Evolutionary conservation across 139 green algal species (phyloP), one percentile per base, ranked within the genome.

Genomic region (Mesotaenium endlicherianum): DNA sequence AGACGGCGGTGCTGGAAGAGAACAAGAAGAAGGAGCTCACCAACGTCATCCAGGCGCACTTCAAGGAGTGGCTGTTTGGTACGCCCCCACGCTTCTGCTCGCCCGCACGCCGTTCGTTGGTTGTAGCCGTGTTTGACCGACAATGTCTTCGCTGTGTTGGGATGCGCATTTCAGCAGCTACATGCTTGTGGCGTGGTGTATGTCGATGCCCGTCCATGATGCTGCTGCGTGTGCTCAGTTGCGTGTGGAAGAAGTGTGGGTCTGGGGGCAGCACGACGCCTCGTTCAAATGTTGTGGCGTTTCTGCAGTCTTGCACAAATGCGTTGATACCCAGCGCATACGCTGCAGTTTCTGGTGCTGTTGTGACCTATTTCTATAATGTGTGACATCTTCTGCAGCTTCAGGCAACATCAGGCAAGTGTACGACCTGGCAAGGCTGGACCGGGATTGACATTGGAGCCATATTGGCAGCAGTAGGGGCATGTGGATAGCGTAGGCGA

Each of bases 341-440:
- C 34, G 14, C 11, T 75, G 8, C 38, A 16, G 11, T 75, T 75
- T 75, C 11, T 64, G 26, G 26, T 64, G 20, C 53, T 64, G 20
- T 64, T 64, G 20, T 64, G 53, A 64, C 41, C 41, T 47, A 58
- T 26, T 6, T 47, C 41, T 5, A 6, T 75, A 1, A 1, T 75
- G 1, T n/a, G 17, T 58, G 3, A 2, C 4, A 20, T 5, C 20
- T 70, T 34, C 2, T 81, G 53, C 83, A 88, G 78, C 58, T 42
- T 88, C 83, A 14, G 83, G 83, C 26, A 88, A 88, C 55, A 86
- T 88, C 17, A 60, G 84, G 42, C 84, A 89, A 49, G 81, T 89
- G 44, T 97, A 96, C 64, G 94, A 97, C 84, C 87, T 97, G 17
- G 93, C 93, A 1, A 90, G 93, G 5, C 83, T 94, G 45, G 94